Base-by-base conservation (phyloP, 2,329 filamentous ascomycete genomes). In the Acrodontium crateriforme region DNA sequence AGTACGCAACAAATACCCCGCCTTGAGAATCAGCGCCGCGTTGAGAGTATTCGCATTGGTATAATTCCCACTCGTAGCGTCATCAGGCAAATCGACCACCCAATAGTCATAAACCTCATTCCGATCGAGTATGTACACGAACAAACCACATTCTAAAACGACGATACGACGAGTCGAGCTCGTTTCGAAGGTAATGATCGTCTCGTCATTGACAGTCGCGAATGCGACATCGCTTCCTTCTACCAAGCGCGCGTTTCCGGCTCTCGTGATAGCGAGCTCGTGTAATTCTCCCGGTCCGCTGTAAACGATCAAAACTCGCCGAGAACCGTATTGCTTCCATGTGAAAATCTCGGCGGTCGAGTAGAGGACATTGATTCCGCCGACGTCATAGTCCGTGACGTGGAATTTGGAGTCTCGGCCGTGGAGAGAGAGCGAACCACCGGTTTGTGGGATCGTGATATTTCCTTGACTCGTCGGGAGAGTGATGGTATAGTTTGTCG, bases 291-390 rank as follows among this genome's bases (percentile, higher is more conserved):
- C 60, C 1, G 64, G 57, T 0, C 69, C 73, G 3, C 71, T 71
- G 37, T 80, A 81, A 3, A 81, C 52, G 2, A 81, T 51, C 2
- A 79, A 50, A 1, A 73, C 65, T 9, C 69, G 74, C 47, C 64
- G 67, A 20, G 65, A 55, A 0, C 58, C 60, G 34, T 75, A 72
- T 28, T 67, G 62, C 48, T 81, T 75, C 69, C 74, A 78, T 0
- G 74, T 78, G 36, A 74, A 71, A 14, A 81, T 67, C 42, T 82
- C 76, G 0, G 72, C 73, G 2, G 76, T 75, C 0, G 71, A 78
- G 50, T 80, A 82, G 1, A 78, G 47, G 10, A 82, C 44, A 1
- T 58, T 67, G 4, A 58, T 52, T n/a, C 65, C 62, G 0, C 70
- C 72, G 25, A 80, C 52, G 9, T 67, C 58, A 34, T 80, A 81